phyloP scores from a whole-genome alignment of 164 flowering plant species.

The Tetracentron sinense region DNA sequence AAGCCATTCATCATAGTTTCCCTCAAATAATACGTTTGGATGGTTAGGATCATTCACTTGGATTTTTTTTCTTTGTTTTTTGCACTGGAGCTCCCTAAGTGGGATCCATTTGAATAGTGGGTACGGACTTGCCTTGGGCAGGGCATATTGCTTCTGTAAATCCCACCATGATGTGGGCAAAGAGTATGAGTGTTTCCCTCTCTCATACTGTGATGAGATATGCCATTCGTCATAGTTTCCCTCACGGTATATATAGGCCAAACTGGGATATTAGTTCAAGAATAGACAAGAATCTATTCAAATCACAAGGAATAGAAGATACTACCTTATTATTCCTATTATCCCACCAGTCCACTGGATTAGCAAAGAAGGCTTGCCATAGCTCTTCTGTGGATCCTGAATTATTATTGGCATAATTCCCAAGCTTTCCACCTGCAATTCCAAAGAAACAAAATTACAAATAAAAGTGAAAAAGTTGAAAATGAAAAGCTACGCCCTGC shows the following conservation, averaged over 20 bases:
- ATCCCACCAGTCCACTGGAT: slow-evolving; percentile 96
- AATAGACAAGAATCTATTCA: neutral
- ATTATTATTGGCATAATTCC: slow-evolving; percentile 26
- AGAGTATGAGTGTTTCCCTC: no score
- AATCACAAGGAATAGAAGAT: neutral
- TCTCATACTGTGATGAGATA: no score
- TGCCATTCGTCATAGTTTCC: no score
- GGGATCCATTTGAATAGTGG: no score
- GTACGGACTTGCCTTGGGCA: neutral
- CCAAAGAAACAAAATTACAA: neutral
- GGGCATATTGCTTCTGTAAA: neutral
- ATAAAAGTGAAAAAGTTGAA: neutral
- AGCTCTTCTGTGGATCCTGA: slow-evolving; percentile 50
- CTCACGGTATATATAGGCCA: no score
- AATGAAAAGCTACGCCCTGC: neutral
- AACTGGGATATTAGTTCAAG: neutral
- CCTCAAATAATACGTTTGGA: no score
- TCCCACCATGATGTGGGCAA: neutral
- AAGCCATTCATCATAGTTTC: no score
- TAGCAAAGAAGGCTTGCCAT: slow-evolving; percentile 96
- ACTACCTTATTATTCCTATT: slow-evolving; percentile 82
- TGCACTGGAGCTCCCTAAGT: no score
- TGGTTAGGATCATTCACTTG: no score
- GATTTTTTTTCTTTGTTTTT: no score
- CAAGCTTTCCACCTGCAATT: slow-evolving; percentile 41